Conservation (phyloP, 2,329 filamentous ascomycete genomes). For the Diplocarpon mali region DNA sequence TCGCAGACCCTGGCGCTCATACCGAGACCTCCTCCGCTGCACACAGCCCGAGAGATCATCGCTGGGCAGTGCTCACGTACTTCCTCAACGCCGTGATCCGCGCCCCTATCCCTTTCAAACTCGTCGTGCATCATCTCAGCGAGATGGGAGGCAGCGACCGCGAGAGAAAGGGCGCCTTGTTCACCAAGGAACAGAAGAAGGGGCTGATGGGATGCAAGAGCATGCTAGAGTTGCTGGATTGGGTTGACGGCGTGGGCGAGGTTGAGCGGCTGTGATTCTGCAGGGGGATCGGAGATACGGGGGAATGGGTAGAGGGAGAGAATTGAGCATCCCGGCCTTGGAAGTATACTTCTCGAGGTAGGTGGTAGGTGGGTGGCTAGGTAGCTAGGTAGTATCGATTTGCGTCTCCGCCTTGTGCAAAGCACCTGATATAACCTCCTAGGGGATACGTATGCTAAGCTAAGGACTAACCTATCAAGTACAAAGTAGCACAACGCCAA, state of each 20-base stretch:
- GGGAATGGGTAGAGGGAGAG: too few species aligned
- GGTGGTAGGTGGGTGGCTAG: too few species aligned
- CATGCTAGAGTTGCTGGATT: slow-evolving; percentile 50
- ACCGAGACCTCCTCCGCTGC: neutral
- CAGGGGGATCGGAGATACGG: too few species aligned
- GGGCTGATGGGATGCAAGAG: slow-evolving; percentile 38
- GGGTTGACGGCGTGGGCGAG: slow-evolving; percentile 40
- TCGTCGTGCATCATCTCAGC: slow-evolving; percentile 53
- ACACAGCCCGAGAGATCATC: slow-evolving; percentile 32
- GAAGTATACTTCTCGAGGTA: too few species aligned
- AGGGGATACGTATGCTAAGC: too few species aligned
- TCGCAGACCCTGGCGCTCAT: neutral
- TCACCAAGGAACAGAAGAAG: slow-evolving; percentile 45
- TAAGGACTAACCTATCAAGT: too few species aligned
- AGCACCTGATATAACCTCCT: too few species aligned
- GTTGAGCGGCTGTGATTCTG: slow-evolving; percentile 6
- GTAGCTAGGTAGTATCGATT: too few species aligned
- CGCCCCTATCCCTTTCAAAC: slow-evolving; percentile 49
- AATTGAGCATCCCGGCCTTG: too few species aligned
- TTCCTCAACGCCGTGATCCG: slow-evolving; percentile 49
- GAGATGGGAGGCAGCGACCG: slow-evolving; percentile 55
- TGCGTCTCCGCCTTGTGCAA: too few species aligned
- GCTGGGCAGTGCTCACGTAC: slow-evolving; percentile 50
- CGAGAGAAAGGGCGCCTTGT: slow-evolving; percentile 31
- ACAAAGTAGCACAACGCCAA: too few species aligned